Percentiles rank a stretch among this genome's conserved stretches.
phyloP scores from a whole-genome alignment of 2,329 filamentous ascomycete genomes.

The Fusarium guadeloupense region DNA sequence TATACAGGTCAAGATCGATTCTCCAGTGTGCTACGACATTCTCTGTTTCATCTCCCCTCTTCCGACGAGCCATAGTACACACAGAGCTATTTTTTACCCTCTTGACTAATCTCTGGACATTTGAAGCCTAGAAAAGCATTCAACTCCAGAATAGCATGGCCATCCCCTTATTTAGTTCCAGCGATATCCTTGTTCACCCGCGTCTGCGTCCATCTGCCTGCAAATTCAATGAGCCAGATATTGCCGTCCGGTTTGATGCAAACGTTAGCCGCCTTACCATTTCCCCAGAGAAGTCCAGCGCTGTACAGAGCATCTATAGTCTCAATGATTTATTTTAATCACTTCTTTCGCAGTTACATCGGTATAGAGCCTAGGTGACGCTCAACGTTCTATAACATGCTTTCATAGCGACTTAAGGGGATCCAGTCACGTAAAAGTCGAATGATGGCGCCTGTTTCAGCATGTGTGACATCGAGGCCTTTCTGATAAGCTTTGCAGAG shows the following conservation, averaged over 20 bases:
- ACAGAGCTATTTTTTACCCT: not conserved
- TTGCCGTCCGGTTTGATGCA: slow-evolving; percentile 1
- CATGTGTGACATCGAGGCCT: not conserved
- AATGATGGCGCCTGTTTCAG: not conserved
- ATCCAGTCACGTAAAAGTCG: not conserved
- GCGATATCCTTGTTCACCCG: slow-evolving; percentile 1
- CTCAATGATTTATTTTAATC: not conserved
- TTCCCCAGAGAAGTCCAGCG: not conserved
- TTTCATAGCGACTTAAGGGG: not conserved
- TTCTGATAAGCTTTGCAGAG: not conserved
- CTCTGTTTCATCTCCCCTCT: too few relatives aligned
- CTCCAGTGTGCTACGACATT: too few relatives aligned
- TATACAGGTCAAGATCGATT: too few relatives aligned
- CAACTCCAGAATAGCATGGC: not conserved
- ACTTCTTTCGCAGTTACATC: not conserved
- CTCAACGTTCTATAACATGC: not conserved
- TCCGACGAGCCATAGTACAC: too few relatives aligned
- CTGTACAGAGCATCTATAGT: not conserved
- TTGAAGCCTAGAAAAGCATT: not conserved
- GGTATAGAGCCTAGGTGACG: not conserved
- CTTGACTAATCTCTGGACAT: not conserved
- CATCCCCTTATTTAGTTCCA: not conserved
- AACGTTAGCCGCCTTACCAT: slow-evolving; percentile 2
- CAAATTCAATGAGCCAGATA: slow-evolving; percentile 12
- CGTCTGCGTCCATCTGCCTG: not conserved